These are phyloP conservation scores for Xylaria venustula DNA, from an alignment of 495 filamentous ascomycete species.

Conservation along the genomic window DNA sequence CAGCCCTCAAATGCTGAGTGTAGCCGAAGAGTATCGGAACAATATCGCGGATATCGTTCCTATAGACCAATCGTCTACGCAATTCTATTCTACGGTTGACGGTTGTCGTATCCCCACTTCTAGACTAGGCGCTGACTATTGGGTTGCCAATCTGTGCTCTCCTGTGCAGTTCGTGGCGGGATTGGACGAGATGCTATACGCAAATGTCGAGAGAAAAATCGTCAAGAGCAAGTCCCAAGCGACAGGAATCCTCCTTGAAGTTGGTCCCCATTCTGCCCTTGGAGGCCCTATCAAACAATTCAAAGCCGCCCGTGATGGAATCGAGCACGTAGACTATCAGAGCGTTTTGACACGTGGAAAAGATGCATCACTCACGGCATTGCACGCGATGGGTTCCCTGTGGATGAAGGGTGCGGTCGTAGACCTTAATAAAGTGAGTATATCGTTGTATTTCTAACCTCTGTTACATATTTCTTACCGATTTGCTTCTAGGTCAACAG, in stretches of 20 bases:
- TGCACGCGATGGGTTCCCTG: not conserved
- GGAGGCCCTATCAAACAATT: conserved; percentile 53
- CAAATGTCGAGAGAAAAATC: not conserved
- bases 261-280: conserved; percentile 62
- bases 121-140: conserved; percentile 30
- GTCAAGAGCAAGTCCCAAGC: conserved; percentile 27
- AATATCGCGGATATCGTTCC: conserved; percentile 16
- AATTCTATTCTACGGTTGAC: conserved; percentile 5
- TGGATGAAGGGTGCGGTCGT: not conserved
- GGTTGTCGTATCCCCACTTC: conserved; percentile 29
- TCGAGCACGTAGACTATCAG: not conserved
- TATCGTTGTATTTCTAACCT: too few species aligned
- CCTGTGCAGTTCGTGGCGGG: conserved; percentile 31
- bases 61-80: too few species aligned
- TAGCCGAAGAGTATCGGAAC: conserved; percentile 36
- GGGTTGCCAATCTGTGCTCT: conserved; percentile 33
- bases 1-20: conserved; percentile 40
- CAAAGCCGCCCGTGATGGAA: not conserved
- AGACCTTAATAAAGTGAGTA: not conserved
- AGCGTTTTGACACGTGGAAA: not conserved
- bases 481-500: too few species aligned
- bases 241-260: conserved; percentile 47
- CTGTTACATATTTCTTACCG: too few species aligned
- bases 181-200: conserved; percentile 20
- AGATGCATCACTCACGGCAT: not conserved